Evolutionary conservation across 2,329 filamentous ascomycete genomes (phyloP), one percentile per base, ranked within the genome.

Genomic region (Bipolaris cookei): DNA sequence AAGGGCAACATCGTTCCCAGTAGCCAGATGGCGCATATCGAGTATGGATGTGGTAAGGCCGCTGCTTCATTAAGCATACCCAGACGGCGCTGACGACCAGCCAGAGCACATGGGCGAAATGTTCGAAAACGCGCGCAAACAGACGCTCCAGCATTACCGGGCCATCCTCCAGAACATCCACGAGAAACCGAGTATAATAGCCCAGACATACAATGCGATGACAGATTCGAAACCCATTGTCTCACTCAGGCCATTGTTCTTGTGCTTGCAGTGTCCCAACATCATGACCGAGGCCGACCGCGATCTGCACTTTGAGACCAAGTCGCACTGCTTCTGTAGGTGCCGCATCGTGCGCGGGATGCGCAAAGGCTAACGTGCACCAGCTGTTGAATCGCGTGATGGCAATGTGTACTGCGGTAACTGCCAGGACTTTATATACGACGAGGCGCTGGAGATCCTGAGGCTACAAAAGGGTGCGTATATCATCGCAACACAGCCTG

Each of bases 401-500:
- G 91, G 90, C 37, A 84, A 86, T 47, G 79, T 95, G 6, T 94
- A 89, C 76, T 95, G 91, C 75, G 89, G 92, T 63, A 88, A 91
- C 72, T 95, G 91, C 72, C 86, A 90, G 70, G 91, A 95, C 73
- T 87, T 91, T 62, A 88, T 95, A 30, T 94, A 90, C 83, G 91
- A 95, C 66, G 89, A 90, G 5, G 90, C 89, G 5, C 80, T 95
- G 4, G 91, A 95, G 71, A 88, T 90, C 50, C 83, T 92, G 54
- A 84, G 91, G 58, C 78, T 91, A 39, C 83, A 87, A 54, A 90
- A 91, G 63, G 86, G 87, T 89, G 77, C 66, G 82, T 73, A 23
- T 44, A 32, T 18, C 7, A 28, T 16, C 57, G 55, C 25, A 60
- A 38, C 21, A 20, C 16, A 2, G 20, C 4, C n/a, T 8, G 7